These are phyloP conservation scores for Diacronema lutheri DNA, from an alignment of 78 protist species.

Conservation along the genomic window DNA sequence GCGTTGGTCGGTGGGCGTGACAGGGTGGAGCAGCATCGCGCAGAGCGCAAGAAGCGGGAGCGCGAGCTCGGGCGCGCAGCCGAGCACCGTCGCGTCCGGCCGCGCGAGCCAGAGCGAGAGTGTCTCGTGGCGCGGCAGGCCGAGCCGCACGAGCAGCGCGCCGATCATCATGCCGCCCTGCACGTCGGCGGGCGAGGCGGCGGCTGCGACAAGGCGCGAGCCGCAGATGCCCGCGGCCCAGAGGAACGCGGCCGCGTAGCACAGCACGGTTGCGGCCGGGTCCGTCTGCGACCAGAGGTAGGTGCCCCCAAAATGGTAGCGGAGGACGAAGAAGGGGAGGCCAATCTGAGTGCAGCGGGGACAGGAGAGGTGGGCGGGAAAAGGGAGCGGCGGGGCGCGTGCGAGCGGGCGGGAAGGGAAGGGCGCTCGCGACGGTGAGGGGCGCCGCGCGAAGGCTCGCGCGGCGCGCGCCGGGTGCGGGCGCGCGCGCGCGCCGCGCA, in stretches of 20 bases:
- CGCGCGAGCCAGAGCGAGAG: neutral
- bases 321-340: constrained; percentile 12
- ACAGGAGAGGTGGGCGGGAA: no score
- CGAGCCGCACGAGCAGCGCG: neutral
- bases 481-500: neutral
- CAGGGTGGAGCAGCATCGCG: neutral
- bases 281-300: neutral
- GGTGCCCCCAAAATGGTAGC: neutral
- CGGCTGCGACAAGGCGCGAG: neutral
- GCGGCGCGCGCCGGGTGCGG: no score
- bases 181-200: constrained; percentile 13
- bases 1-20: neutral
- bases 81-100: neutral
- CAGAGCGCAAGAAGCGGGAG: neutral
- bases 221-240: neutral
- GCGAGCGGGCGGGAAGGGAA: no score
- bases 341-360: neutral
- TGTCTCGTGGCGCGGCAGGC: neutral
- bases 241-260: neutral
- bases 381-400: no score
- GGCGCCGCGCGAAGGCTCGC: no score
- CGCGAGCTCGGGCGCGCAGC: neutral
- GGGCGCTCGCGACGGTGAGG: no score
- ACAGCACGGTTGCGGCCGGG: neutral
- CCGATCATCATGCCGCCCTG: constrained; percentile 28